phyloP scores from a whole-genome alignment of 129 eudicot genomes.

The Lonicera japonica region DNA sequence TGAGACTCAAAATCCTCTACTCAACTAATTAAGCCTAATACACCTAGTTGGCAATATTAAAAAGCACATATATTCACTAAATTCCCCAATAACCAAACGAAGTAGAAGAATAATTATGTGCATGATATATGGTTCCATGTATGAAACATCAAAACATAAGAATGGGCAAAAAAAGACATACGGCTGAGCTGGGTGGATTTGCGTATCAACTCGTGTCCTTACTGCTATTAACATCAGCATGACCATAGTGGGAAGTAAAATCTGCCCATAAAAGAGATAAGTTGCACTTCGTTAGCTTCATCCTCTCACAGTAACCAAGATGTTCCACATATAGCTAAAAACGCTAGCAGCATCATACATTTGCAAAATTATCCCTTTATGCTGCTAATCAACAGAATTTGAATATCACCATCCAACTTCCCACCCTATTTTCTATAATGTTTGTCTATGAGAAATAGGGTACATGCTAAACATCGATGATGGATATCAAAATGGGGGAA shows the following conservation, averaged over 20 bases:
- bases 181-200: conserved; percentile 79
- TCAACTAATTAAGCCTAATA: background rate
- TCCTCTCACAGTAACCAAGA: conserved; percentile 3
- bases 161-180: conserved; percentile 29
- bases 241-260: conserved; percentile 82
- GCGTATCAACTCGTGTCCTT: conserved; percentile 81
- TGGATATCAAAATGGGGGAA: no score
- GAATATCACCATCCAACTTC: background rate
- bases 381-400: background rate
- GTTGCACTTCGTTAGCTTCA: background rate
- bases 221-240: conserved; percentile 92
- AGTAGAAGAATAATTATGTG: background rate
- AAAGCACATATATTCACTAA: background rate
- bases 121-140: background rate
- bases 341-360: background rate
- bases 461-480: no score
- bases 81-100: background rate
- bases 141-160: conserved; percentile 2
- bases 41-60: background rate
- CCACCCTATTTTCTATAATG: no score
- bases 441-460: no score
- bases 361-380: background rate
- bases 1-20: background rate
- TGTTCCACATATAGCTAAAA: background rate
- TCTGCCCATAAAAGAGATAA: conserved; percentile 29